Percentiles rank a stretch among this genome's conserved stretches.
phyloP scores from a whole-genome alignment of 768 basidiomycete genomes.

The Agrocybe pediades region DNA sequence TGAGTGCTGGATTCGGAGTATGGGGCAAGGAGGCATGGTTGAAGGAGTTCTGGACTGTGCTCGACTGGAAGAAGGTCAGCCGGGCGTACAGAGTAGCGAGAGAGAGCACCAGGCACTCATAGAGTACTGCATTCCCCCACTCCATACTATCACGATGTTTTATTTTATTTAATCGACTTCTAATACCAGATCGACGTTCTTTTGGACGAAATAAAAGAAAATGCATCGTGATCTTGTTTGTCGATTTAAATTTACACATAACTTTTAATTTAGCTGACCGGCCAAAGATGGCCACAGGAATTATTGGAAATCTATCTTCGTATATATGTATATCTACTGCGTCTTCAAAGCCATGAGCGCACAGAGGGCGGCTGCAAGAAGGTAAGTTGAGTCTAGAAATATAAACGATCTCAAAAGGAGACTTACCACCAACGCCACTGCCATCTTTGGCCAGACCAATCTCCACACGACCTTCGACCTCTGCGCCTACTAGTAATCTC shows the following conservation, averaged over 20 bases:
- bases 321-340: constrained; percentile 7
- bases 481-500: constrained; percentile 72
- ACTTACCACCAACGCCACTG: constrained; percentile 93
- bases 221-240: neutral
- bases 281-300: neutral
- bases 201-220: neutral
- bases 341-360: constrained; percentile 81
- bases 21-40: constrained; percentile 92
- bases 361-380: constrained; percentile 73
- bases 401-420: neutral
- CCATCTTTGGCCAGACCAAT: constrained; percentile 97
- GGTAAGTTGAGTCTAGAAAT: constrained; percentile 10
- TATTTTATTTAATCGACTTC: neutral
- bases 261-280: neutral
- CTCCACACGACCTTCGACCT: constrained; percentile 76
- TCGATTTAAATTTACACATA: neutral
- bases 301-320: neutral
- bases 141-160: constrained; percentile 1
- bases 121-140: constrained; percentile 1
- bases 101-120: neutral
- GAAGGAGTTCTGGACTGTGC: constrained; percentile 78
- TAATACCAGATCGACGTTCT: neutral
- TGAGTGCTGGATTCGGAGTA: constrained; percentile 81
- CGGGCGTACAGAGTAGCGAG: constrained; percentile 27
- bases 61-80: constrained; percentile 75